These are phyloP conservation scores for Cyclanthera cordifolia DNA, from an alignment of 306 rosid species.

Conservation along the genomic window DNA sequence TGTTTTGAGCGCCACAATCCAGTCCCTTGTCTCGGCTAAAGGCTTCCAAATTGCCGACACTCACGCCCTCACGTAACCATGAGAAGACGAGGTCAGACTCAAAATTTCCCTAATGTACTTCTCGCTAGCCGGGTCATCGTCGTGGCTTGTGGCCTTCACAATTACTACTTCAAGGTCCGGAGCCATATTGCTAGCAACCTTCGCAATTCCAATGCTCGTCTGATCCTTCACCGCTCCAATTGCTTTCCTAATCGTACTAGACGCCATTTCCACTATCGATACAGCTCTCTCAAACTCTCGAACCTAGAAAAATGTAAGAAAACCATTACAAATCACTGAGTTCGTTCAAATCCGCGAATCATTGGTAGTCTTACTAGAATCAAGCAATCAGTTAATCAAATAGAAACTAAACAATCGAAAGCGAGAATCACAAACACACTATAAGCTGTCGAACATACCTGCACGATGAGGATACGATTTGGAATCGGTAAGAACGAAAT, in stretches of 20 bases:
- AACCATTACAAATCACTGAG: not conserved
- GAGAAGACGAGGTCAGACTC: conserved; percentile 59
- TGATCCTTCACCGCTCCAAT: conserved; percentile 98
- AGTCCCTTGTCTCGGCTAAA: conserved; percentile 76
- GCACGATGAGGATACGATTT: not conserved
- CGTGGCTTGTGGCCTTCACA: conserved; percentile 91
- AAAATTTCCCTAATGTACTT: conserved; percentile 66
- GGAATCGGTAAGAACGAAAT: not conserved
- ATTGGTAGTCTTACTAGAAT: not conserved
- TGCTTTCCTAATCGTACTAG: conserved; percentile 87
- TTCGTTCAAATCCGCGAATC: not conserved
- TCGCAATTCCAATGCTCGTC: conserved; percentile 89
- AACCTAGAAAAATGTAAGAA: not conserved
- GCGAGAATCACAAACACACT: not conserved
- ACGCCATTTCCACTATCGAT: conserved; percentile 22
- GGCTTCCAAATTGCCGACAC: conserved; percentile 70
- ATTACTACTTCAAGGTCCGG: conserved; percentile 91
- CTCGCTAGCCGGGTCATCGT: conserved; percentile 86
- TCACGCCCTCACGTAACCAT: conserved; percentile 61
- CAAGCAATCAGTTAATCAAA: not conserved
- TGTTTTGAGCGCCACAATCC: conserved; percentile 86
- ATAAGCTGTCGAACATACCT: not conserved
- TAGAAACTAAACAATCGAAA: not conserved
- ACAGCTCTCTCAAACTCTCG: not conserved
- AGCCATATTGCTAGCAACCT: conserved; percentile 81